Conservation (phyloP, 495 filamentous ascomycete genomes). For the Extremus antarcticus region DNA sequence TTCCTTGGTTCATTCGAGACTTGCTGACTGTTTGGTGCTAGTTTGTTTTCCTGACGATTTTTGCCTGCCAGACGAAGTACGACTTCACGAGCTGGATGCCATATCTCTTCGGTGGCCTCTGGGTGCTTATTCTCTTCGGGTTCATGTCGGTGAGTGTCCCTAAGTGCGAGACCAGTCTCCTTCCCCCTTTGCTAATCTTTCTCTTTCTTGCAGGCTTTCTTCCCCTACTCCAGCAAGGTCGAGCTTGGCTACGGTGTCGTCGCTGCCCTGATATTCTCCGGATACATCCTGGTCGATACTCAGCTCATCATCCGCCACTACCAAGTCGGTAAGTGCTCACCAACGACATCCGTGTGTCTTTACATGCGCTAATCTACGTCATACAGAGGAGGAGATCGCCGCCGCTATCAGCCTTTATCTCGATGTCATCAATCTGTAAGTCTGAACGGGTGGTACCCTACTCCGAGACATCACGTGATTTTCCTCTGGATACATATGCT, state of each 20-base stretch:
- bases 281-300: conserved; percentile 90
- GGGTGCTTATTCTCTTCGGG: conserved; percentile 83
- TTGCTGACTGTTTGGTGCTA: too few species aligned
- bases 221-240: conserved; percentile 63
- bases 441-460: too few species aligned
- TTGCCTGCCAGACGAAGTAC: conserved; percentile 96
- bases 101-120: conserved; percentile 82
- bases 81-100: conserved; percentile 90
- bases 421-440: conserved; percentile 2
- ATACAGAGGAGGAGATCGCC: conserved; percentile 98
- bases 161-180: too few species aligned
- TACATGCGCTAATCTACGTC: conserved; percentile 38
- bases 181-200: too few species aligned
- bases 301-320: conserved; percentile 86
- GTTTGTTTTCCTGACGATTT: conserved; percentile 84
- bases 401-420: conserved; percentile 91
- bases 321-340: conserved; percentile 46
- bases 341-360: conserved; percentile 47
- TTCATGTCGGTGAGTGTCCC: conserved; percentile 79
- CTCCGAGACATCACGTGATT: too few species aligned
- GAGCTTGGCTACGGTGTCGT: conserved; percentile 78
- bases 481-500: too few species aligned
- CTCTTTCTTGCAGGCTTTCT: too few species aligned
- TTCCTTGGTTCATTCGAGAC: too few species aligned
- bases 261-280: conserved; percentile 78